Base-by-base conservation (phyloP, 352 stramenopile genomes). In the Phytophthora pseudosyringae region DNA sequence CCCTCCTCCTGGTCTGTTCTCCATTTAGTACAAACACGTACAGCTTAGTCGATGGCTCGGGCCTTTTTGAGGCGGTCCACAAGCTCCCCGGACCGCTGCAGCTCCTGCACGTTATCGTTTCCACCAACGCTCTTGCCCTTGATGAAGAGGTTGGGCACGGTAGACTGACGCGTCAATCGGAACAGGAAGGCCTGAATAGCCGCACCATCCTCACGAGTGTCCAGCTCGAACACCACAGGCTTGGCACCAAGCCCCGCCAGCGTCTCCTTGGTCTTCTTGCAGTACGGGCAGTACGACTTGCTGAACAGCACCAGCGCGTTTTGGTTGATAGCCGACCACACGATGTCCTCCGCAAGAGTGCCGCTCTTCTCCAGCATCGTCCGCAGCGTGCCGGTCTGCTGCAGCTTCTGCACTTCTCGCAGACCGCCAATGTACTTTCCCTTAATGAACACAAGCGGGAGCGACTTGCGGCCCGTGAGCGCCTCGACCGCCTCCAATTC, bases 71-170 rank as follows among this genome's bases (percentile, higher is more conserved):
- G 80, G 43, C 97, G 83, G 59, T 97, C 71, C 68, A 91, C 57
- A 32, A 99, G 75, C 55, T 98, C 89, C 56, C 97, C 97, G 35
- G 73, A 92, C 43, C 81, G 75, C 35, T 86, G 80, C 55, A 98
- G 79, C 32, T 75, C 78, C 56, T 98, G 86, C 5, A 93, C 98
- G 55, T 98, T 90, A 75, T 99, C 96, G 59, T 97, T 94, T 39
- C 97, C 97, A 58, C 97, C 97, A 49, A 99, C 85, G 76, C 94
- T 97, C 63, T 98, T 91, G 53, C 93, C 93, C 55, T 93, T 94
- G 49, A 99, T 94, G 75, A 99, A 99, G 33, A 99, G 95, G 71
- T 99, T 99, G 0, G 98, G 97, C 39, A 99, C 97, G 3, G 96
- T 99, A 51, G 88, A 88, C 62, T 98, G 96, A 54, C 91, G 94